phyloP scores from a whole-genome alignment of 768 basidiomycete species.

The Lentinula lateritia region DNA sequence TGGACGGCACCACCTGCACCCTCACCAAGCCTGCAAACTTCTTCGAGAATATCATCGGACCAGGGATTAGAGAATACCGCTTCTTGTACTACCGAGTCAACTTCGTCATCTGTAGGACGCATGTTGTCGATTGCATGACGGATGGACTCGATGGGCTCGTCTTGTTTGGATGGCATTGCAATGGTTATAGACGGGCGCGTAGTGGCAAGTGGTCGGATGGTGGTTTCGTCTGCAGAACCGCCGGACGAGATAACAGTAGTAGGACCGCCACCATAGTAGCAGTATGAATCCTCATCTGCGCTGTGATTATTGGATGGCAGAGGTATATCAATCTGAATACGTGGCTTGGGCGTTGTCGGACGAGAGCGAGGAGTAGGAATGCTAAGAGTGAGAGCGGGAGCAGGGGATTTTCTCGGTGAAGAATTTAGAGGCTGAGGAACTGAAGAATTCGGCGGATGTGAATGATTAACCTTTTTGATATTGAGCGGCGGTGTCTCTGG shows the following conservation, averaged over 20 bases:
- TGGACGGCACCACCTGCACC: constrained; percentile 96
- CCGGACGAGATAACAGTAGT: constrained; percentile 18
- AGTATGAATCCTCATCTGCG: constrained; percentile 15
- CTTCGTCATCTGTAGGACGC: constrained; percentile 29
- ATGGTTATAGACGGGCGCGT: constrained; percentile 14
- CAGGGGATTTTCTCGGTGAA: constrained; percentile 23
- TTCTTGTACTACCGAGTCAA: constrained; percentile 13
- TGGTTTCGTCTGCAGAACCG: constrained; percentile 31
- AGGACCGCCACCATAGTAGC: constrained; percentile 40
- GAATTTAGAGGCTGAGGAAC: background rate
- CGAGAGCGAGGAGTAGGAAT: constrained; percentile 20
- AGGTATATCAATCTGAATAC: constrained; percentile 26
- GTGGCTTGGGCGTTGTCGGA: constrained; percentile 24
- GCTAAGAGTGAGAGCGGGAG: constrained; percentile 19
- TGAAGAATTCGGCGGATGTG: constrained; percentile 11
- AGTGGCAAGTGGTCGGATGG: constrained; percentile 32
- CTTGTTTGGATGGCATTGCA: constrained; percentile 22
- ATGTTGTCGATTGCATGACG: constrained; percentile 19
- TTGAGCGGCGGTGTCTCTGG: constrained; percentile 23
- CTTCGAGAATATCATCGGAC: constrained; percentile 72
- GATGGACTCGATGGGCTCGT: constrained; percentile 23
- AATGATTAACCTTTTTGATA: constrained; percentile 22
- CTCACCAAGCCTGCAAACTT: constrained; percentile 77
- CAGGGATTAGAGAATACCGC: constrained; percentile 34
- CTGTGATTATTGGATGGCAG: constrained; percentile 12